Evolutionary conservation across 2,329 filamentous ascomycete genomes (phyloP).

Genomic region (Aspergillus alliaceus): DNA sequence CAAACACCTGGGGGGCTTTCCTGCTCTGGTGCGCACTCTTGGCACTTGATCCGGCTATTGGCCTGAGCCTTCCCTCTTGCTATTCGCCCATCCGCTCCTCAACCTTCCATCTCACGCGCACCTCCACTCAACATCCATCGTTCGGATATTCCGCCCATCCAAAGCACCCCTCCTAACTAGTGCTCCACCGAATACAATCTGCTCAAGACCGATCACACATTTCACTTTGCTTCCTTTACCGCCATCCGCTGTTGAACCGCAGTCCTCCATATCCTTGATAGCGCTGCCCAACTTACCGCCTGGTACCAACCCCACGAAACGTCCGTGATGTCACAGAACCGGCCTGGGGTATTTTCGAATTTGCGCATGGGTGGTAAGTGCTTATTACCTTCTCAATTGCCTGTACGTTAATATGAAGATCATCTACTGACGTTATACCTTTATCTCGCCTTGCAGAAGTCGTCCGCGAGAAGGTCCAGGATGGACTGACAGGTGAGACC

Average conservation of each 20-base stretch:
- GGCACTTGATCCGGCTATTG: conserved; percentile 26
- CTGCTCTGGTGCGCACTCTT: conserved; percentile 28
- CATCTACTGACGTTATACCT: conserved; percentile 17
- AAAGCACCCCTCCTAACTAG: conserved; percentile 31
- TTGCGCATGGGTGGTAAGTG: conserved; percentile 95
- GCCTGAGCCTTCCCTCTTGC: conserved; percentile 24
- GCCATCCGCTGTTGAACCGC: conserved; percentile 48
- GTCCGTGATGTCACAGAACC: conserved; percentile 78
- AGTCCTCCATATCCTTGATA: conserved; percentile 45
- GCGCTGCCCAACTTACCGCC: conserved; percentile 21
- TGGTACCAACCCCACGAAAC: conserved; percentile 23
- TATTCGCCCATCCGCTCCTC: conserved; percentile 29
- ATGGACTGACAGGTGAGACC: conserved; percentile 94
- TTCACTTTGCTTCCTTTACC: conserved; percentile 36
- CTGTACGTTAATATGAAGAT: conserved; percentile 14
- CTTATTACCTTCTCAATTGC: conserved; percentile 20
- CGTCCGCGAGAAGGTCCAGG: conserved; percentile 97
- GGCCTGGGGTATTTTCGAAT: conserved; percentile 82
- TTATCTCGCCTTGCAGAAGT: conserved; percentile 64
- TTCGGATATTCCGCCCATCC: conserved; percentile 38
- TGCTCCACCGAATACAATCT: conserved; percentile 34
- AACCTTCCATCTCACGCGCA: conserved; percentile 35
- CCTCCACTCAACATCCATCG: conserved; percentile 31
- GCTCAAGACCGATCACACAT: conserved; percentile 58
- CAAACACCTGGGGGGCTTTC: conserved; percentile 13